These are phyloP conservation scores for Mortierella sp. DNA, from an alignment of 371 early-diverging fungal genomes.

Conservation along the genomic window DNA sequence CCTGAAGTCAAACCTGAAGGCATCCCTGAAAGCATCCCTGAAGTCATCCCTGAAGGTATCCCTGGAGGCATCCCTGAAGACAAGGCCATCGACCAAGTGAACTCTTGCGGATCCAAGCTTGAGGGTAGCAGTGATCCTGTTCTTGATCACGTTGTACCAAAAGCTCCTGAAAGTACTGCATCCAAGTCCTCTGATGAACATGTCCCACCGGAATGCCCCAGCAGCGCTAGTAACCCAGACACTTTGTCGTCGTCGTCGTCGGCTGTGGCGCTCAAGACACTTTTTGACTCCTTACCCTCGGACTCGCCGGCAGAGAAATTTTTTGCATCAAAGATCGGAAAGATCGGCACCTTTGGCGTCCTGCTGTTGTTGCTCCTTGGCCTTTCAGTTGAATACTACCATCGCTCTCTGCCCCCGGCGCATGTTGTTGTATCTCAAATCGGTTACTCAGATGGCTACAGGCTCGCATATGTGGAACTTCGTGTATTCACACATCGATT, in stretches of 20 bases:
- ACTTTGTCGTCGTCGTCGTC: too few relatives aligned
- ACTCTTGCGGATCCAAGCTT: too few relatives aligned
- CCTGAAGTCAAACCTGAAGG: not conserved
- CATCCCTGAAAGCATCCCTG: not conserved
- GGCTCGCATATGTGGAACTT: slow-evolving; percentile 15
- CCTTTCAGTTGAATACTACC: slow-evolving; percentile 3
- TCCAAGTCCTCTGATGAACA: too few relatives aligned
- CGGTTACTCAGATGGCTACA: slow-evolving; percentile 12
- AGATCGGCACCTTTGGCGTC: slow-evolving; percentile 6
- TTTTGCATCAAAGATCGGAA: not conserved
- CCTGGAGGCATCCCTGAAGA: too few relatives aligned
- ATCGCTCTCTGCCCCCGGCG: slow-evolving; percentile 10
- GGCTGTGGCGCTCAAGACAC: not conserved
- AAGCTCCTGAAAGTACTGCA: too few relatives aligned
- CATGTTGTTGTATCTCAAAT: slow-evolving; percentile 19
- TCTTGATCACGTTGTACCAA: too few relatives aligned
- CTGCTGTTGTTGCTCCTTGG: slow-evolving; percentile 10
- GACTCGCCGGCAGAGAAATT: not conserved
- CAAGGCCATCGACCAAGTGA: too few relatives aligned
- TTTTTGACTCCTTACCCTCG: not conserved
- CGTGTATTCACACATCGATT: slow-evolving; percentile 16
- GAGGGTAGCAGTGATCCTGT: too few relatives aligned
- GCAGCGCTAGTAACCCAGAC: too few relatives aligned
- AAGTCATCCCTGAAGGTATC: not conserved
- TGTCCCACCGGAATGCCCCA: too few relatives aligned